phyloP scores from a whole-genome alignment of 768 basidiomycete species.

The Psilocybe cubensis region DNA sequence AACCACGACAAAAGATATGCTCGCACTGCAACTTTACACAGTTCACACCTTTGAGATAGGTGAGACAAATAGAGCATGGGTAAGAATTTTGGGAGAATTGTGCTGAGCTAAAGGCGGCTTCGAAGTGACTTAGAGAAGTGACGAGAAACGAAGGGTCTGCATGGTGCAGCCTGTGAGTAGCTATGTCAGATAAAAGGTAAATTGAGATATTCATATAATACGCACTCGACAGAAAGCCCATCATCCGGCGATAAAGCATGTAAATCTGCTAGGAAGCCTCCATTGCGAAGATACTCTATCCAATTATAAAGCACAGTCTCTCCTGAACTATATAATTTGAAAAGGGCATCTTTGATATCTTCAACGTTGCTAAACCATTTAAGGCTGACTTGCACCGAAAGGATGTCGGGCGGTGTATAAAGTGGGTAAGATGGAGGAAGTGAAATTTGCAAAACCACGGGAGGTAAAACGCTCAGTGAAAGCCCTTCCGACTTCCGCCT shows the following conservation, averaged over 20 bases:
- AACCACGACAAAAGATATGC: slow-evolving; percentile 80
- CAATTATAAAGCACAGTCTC: slow-evolving; percentile 65
- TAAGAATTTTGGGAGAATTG: slow-evolving; percentile 67
- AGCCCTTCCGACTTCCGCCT: slow-evolving; percentile 21
- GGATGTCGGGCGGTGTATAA: slow-evolving; percentile 50
- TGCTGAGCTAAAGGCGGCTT: slow-evolving; percentile 43
- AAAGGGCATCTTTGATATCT: slow-evolving; percentile 41
- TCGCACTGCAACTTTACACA: slow-evolving; percentile 70
- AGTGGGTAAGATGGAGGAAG: slow-evolving; percentile 60
- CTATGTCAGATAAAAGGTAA: background rate
- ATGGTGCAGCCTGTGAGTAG: slow-evolving; percentile 49
- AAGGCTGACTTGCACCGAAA: slow-evolving; percentile 53
- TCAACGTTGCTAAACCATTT: slow-evolving; percentile 55
- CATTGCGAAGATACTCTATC: slow-evolving; percentile 70
- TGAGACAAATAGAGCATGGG: slow-evolving; percentile 74
- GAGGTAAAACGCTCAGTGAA: slow-evolving; percentile 57
- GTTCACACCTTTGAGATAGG: slow-evolving; percentile 69
- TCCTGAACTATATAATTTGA: slow-evolving; percentile 58
- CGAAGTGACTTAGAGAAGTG: slow-evolving; percentile 47
- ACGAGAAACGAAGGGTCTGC: slow-evolving; percentile 54
- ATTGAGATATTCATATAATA: background rate
- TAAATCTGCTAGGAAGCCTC: slow-evolving; percentile 56
- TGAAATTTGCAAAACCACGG: slow-evolving; percentile 55
- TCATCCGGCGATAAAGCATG: slow-evolving; percentile 32
- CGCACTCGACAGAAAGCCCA: background rate